phyloP scores from a whole-genome alignment of 257 asterid species.

The Penstemon eatonii region DNA sequence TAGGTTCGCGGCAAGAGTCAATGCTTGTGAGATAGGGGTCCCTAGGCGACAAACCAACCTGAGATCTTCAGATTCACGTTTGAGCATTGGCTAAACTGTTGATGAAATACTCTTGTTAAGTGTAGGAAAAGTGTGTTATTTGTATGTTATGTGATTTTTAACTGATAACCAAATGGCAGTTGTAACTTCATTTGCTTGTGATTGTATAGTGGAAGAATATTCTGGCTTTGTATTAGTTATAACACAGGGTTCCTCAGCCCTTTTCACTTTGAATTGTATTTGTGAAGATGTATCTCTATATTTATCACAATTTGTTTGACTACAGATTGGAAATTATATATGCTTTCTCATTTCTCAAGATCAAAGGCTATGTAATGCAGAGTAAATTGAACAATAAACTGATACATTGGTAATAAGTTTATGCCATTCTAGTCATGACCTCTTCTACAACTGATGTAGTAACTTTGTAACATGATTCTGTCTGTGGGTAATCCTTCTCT shows the following conservation, averaged over 20 bases:
- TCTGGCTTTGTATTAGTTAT: conserved; percentile 45
- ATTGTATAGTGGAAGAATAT: conserved; percentile 54
- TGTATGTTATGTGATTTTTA: conserved; percentile 39
- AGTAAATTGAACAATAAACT: not conserved
- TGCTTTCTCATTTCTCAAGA: not conserved
- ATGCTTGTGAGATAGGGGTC: conserved; percentile 91
- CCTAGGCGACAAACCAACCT: conserved; percentile 90
- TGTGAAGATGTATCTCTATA: conserved; percentile 22
- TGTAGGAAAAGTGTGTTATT: conserved; percentile 39
- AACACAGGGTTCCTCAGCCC: conserved; percentile 18
- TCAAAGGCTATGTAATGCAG: not conserved
- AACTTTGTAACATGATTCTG: conserved; percentile 47
- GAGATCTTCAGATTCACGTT: conserved; percentile 66
- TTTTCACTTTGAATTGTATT: conserved; percentile 29
- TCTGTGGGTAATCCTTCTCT: conserved; percentile 45
- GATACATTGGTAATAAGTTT: conserved; percentile 6
- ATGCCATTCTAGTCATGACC: conserved; percentile 72
- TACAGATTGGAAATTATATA: not conserved
- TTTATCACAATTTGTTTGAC: conserved; percentile 7
- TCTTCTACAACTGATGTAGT: conserved; percentile 61
- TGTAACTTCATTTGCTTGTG: conserved; percentile 53
- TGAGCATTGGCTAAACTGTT: conserved; percentile 72
- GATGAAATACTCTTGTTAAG: conserved; percentile 18
- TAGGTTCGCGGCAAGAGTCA: conserved; percentile 89
- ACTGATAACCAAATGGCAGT: conserved; percentile 28